These are phyloP conservation scores for Dictyostelium purpureum DNA, from an alignment of 78 protist species.

Conservation along the genomic window DNA sequence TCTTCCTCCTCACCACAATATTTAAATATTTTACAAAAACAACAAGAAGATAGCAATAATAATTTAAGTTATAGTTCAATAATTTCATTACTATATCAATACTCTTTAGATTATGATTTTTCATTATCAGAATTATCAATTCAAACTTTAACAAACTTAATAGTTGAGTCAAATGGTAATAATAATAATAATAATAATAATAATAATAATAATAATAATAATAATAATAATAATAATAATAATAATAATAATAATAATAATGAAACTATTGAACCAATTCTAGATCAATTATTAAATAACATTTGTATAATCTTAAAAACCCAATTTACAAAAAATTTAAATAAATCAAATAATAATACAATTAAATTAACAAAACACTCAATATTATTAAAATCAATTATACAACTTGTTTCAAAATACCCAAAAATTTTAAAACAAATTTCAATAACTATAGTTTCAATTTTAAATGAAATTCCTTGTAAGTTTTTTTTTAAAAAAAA, in stretches of 20 bases:
- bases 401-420: conserved; percentile 1
- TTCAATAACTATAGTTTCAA: conserved; percentile 24
- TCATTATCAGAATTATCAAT: conserved; percentile 42
- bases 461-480: background rate
- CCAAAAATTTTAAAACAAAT: background rate
- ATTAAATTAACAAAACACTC: conserved; percentile 11
- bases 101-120: background rate
- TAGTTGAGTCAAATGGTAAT: conserved; percentile 11
- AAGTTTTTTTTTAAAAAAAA: background rate
- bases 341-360: background rate
- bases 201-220: conserved; percentile 15
- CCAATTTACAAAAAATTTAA: background rate
- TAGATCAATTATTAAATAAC: background rate
- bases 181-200: conserved; percentile 15
- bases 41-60: background rate
- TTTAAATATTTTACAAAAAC: background rate
- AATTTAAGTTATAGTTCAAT: background rate
- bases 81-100: conserved; percentile 1
- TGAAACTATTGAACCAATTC: background rate
- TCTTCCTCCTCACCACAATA: conserved; percentile 13
- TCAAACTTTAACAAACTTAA: conserved; percentile 3
- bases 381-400: conserved; percentile 30
- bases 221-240: background rate
- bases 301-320: conserved; percentile 24
- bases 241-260: conserved; percentile 5